Evolutionary conservation across 2,329 filamentous ascomycete species (phyloP).

Genomic region (Didymella pomorum): DNA sequence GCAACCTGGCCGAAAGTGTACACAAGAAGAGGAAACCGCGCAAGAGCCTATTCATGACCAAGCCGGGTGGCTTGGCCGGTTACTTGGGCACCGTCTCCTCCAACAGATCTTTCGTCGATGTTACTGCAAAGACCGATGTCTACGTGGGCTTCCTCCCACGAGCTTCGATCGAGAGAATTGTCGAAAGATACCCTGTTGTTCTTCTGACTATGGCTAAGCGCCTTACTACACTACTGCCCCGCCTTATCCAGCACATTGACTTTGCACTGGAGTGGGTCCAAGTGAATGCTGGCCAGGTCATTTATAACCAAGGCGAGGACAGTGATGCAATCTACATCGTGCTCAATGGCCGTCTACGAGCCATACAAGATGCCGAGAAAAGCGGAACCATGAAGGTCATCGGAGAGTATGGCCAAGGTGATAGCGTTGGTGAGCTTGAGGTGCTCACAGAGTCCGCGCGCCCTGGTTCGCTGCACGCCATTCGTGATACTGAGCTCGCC

Average conservation of each 20-base stretch:
- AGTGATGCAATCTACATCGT: conserved; percentile 99
- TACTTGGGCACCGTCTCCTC: conserved; percentile 95
- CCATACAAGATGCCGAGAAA: conserved; percentile 81
- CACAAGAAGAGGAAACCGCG: conserved; percentile 63
- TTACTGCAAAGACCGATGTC: conserved; percentile 96
- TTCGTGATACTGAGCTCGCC: conserved; percentile 93
- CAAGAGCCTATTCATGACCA: conserved; percentile 85
- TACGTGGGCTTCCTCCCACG: conserved; percentile 95
- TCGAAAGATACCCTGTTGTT: conserved; percentile 90
- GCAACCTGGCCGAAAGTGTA: conserved; percentile 38
- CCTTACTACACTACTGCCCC: conserved; percentile 85
- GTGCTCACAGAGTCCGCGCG: conserved; percentile 93
- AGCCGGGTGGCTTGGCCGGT: conserved; percentile 91
- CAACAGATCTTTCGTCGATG: conserved; percentile 94
- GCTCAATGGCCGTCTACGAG: conserved; percentile 86
- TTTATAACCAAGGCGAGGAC: conserved; percentile 92
- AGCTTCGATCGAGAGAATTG: conserved; percentile 85
- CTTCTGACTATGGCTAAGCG: conserved; percentile 95
- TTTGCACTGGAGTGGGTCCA: conserved; percentile 99
- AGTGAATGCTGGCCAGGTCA: conserved; percentile 91
- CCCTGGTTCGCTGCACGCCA: conserved; percentile 92
- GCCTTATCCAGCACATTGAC: conserved; percentile 93
- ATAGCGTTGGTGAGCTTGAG: conserved; percentile 96
- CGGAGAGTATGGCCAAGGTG: conserved; percentile 94
- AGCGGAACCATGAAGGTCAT: conserved; percentile 80